Conservation (phyloP, 345 rosid genomes). For the Euphorbia peplus region DNA sequence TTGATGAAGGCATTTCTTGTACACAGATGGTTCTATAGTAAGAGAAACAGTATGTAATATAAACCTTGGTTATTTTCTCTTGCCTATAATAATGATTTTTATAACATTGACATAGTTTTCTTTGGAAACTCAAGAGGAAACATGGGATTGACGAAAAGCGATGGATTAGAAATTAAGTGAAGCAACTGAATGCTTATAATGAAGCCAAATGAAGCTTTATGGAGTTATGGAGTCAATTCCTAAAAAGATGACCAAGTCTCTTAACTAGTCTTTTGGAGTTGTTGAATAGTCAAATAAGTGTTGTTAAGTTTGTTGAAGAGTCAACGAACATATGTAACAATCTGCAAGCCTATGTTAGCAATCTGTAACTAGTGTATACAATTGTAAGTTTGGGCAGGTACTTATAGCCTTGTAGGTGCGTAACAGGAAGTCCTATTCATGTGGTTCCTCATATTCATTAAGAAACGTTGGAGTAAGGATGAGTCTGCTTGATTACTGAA, state of each 20-base stretch:
- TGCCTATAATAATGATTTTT: not conserved
- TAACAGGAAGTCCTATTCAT: not conserved
- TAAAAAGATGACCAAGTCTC: not conserved
- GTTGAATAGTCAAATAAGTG: not conserved
- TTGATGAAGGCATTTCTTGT: not conserved
- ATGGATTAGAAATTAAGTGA: too few relatives aligned
- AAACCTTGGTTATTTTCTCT: not conserved
- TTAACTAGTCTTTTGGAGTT: too few relatives aligned
- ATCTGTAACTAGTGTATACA: not conserved
- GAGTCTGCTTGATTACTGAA: not conserved
- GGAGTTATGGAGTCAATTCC: too few relatives aligned
- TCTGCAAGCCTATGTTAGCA: not conserved
- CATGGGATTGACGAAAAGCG: not conserved
- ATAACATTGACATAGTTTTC: not conserved
- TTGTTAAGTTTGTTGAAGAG: not conserved
- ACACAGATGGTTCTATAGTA: not conserved
- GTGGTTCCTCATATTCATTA: constrained; percentile 1
- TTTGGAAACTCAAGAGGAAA: not conserved
- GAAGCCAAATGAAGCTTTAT: too few relatives aligned
- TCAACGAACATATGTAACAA: not conserved
- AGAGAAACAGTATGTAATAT: not conserved
- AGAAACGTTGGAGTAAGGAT: not conserved
- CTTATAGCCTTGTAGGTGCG: too few relatives aligned
- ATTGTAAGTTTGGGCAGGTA: not conserved
- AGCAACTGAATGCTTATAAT: not conserved